These are phyloP conservation scores for Lentinula boryana DNA, from an alignment of 768 basidiomycete genomes.

Conservation along the genomic window DNA sequence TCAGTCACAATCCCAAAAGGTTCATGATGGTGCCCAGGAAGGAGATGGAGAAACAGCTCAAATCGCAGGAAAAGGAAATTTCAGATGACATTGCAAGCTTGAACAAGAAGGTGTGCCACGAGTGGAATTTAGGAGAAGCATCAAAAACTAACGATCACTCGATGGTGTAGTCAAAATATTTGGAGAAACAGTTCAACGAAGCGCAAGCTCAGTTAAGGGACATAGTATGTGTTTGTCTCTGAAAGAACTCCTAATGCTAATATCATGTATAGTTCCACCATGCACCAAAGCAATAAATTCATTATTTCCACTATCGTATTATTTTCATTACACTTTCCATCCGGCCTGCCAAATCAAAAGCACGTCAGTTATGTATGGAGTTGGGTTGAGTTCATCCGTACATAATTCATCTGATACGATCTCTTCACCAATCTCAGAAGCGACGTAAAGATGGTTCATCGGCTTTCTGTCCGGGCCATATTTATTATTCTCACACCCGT, in stretches of 20 bases:
- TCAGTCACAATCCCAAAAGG: constrained; percentile 37
- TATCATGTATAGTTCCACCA: constrained; percentile 47
- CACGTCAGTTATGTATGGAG: too few species aligned
- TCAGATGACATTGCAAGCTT: constrained; percentile 77
- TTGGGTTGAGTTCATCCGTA: too few species aligned
- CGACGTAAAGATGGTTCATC: too few species aligned
- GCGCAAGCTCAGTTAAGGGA: constrained; percentile 83
- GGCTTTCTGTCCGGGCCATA: too few species aligned
- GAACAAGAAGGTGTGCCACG: constrained; percentile 68
- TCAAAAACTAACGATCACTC: not conserved
- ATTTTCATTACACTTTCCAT: too few species aligned
- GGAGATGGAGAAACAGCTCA: constrained; percentile 73
- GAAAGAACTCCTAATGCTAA: not conserved
- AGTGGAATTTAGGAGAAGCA: too few species aligned
- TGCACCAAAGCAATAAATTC: constrained; percentile 21
- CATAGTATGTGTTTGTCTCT: constrained; percentile 49
- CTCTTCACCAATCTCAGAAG: too few species aligned
- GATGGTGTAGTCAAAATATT: constrained; percentile 64
- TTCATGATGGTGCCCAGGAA: constrained; percentile 84
- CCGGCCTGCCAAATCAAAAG: too few species aligned
- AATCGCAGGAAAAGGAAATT: constrained; percentile 74
- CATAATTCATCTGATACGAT: too few species aligned
- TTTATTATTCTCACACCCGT: too few species aligned
- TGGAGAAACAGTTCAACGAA: constrained; percentile 91
- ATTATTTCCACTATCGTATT: too few species aligned